Conservation (phyloP, 2,329 filamentous ascomycete genomes). For the Didymella exigua region DNA sequence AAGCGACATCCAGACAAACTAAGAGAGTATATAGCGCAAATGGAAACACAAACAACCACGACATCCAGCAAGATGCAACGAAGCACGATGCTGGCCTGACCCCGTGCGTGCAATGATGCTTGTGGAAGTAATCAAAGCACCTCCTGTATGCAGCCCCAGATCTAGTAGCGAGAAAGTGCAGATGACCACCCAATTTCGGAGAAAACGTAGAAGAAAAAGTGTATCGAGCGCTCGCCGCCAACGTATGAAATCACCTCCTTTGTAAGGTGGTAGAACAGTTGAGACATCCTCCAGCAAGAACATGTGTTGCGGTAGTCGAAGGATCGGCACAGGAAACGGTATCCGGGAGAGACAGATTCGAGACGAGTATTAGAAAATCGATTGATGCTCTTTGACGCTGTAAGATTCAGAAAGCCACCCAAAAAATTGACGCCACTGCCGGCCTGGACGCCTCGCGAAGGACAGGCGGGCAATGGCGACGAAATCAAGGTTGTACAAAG, state of each 20-base stretch:
- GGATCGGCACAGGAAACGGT: conserved; percentile 18
- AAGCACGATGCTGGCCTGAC: conserved; percentile 30
- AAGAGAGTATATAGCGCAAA: conserved; percentile 18
- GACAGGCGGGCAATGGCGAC: conserved; percentile 19
- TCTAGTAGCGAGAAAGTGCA: conserved; percentile 35
- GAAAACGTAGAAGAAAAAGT: conserved; percentile 15
- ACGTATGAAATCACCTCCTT: conserved; percentile 12
- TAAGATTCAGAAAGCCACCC: conserved; percentile 30
- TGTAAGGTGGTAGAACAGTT: conserved; percentile 5
- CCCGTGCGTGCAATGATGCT: conserved; percentile 32
- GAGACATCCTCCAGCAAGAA: conserved; percentile 18
- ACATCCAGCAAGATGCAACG: conserved; percentile 29
- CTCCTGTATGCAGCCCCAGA: conserved; percentile 35
- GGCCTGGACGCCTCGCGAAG: conserved; percentile 23
- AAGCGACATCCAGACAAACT: conserved; percentile 9
- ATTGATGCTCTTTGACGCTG: conserved; percentile 30
- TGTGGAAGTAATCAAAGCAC: conserved; percentile 29
- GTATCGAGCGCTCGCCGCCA: conserved; percentile 30
- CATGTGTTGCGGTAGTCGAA: conserved; percentile 10
- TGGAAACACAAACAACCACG: conserved; percentile 34
- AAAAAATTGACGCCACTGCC: conserved; percentile 28
- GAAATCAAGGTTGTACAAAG: conserved; percentile 31
- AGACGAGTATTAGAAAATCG: conserved; percentile 22
- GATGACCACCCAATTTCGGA: conserved; percentile 32
- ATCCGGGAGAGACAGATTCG: conserved; percentile 12